Evolutionary conservation across 805 yeast genomes (phyloP), one percentile per base, ranked within the genome.

Genomic region (Candida nanaspora): DNA sequence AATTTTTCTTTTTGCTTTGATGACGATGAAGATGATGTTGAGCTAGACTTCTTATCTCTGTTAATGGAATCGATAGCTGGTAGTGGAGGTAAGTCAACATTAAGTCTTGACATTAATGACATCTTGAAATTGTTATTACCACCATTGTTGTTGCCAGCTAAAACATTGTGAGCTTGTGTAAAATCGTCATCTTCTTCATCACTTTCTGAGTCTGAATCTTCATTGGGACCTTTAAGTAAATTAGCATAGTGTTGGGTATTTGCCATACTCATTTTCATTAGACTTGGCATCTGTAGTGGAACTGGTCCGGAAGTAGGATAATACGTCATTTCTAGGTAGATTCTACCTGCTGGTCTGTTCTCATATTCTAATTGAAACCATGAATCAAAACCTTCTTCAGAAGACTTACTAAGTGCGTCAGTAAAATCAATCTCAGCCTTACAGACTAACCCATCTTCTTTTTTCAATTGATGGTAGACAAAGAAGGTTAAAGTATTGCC

Each of bases 271-370:
- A 26, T 35, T 26, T 26, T 35, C 22, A 14, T 35, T 11, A 18
- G 21, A 35, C 14, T 27, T 6, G 31, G 18, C 8, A 28, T n/a
- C 20, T 16, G 27, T 8, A 52, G 42, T 9, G 65, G 65, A 11
- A 63, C 64, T 16, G 53, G 49, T 2, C 55, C 53, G 1, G 54
- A 55, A 2, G 68, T 56, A 1, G 96, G 93, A 55, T 86, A 86
- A 55, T 86, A 93, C 0, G 97, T 87, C 83, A 93, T 81, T 53
- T 93, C 98, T 41, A 93, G 63, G 59, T 80, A 91, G 1, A 93
- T 77, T 59, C 78, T 85, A 2, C 98, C 98, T 1, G 96, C 96
- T 41, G 82, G 78, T 50, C 80, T 77, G 18, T 78, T 80, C 35
- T 79, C 80, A 54, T 76, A 76, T 33, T 69, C 64, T 42, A 93